Evolutionary conservation across 1,139 yeast species (phyloP).

Genomic region (Komagataea norvegica): DNA sequence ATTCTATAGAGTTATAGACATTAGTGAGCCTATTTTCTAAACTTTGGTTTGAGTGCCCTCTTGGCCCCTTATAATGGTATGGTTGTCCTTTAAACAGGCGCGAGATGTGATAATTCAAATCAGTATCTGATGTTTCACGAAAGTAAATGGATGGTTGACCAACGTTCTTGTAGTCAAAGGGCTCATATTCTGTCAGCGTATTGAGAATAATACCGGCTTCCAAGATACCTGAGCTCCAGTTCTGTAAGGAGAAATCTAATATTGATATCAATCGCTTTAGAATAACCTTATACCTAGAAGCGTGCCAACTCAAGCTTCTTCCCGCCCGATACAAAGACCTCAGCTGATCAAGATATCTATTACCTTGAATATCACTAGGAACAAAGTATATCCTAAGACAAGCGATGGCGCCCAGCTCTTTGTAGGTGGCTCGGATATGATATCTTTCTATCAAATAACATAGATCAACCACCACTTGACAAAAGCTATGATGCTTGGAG

Average conservation of each 20-base stretch:
- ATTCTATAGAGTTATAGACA: constrained; percentile 19
- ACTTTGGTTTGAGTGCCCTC: background rate
- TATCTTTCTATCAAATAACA: constrained; percentile 38
- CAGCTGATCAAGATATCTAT: constrained; percentile 33
- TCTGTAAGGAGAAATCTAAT: constrained; percentile 36
- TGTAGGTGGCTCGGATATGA: constrained; percentile 44
- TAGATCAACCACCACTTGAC: constrained; percentile 32
- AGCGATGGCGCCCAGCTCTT: constrained; percentile 21
- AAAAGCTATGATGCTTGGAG: constrained; percentile 12
- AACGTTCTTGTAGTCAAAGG: constrained; percentile 14
- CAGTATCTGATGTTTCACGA: constrained; percentile 1
- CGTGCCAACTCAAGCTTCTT: constrained; percentile 29
- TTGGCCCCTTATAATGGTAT: constrained; percentile 8
- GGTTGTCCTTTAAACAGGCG: constrained; percentile 10
- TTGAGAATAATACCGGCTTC: constrained; percentile 13
- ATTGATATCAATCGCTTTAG: constrained; percentile 34
- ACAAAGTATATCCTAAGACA: constrained; percentile 44
- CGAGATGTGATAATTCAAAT: constrained; percentile 13
- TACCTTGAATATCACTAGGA: constrained; percentile 43
- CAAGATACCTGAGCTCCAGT: constrained; percentile 15
- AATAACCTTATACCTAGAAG: constrained; percentile 27
- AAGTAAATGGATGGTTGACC: constrained; percentile 12
- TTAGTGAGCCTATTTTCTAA: constrained; percentile 26
- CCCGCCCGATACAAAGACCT: constrained; percentile 30
- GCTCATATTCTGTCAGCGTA: constrained; percentile 7